Base-by-base conservation (phyloP, 2,329 filamentous ascomycete species). In the Calonectria crousiana region DNA sequence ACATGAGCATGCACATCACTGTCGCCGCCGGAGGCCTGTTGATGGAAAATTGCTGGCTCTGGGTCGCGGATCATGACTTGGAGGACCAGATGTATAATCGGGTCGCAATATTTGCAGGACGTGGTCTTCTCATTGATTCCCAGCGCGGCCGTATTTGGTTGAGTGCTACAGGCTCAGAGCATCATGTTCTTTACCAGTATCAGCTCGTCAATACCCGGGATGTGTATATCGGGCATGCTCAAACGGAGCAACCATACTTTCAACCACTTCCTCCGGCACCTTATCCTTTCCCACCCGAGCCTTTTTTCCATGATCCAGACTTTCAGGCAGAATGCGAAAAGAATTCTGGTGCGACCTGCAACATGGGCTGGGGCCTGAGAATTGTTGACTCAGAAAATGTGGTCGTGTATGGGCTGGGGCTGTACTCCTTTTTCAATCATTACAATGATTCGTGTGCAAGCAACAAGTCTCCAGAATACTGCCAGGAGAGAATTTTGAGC, bases 181-280 rank as follows among this genome's bases (percentile, higher is more conserved):
- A 95, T 83, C 89, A 89, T 64, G 87, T 89, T 2, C 84, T 93
- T n/a, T 93, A 93, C 81, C 92, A 94, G 82, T 95, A 94, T 82
- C 91, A 94, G 78, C 85, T 94, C 67, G 84, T 87, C 77, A 86
- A 88, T 65, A 92, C 93, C 6, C 86, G 87, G 58, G 89, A 94
- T 79, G 84, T 94, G 69, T 92, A 90, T 82, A 89, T 92, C 79
- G 92, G 91, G 23, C 88, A 92, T 78, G 89, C 92, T 62, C 93
- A 95, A 81, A 92, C 92, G 65, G 93, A 95, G 83, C 92, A 93
- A 6, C 90, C 93, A 0, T 95, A 95, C 84, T 94, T 90, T 84
- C 93, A 95, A 82, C 91, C 92, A 30, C 91, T 89, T 80, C 93
- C 93, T 0, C 85, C 84, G 58, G 90, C 92, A 0, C 87, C 88